Evolutionary conservation across 164 flowering plant genomes (phyloP).

Genomic region (Platanus orientalis): DNA sequence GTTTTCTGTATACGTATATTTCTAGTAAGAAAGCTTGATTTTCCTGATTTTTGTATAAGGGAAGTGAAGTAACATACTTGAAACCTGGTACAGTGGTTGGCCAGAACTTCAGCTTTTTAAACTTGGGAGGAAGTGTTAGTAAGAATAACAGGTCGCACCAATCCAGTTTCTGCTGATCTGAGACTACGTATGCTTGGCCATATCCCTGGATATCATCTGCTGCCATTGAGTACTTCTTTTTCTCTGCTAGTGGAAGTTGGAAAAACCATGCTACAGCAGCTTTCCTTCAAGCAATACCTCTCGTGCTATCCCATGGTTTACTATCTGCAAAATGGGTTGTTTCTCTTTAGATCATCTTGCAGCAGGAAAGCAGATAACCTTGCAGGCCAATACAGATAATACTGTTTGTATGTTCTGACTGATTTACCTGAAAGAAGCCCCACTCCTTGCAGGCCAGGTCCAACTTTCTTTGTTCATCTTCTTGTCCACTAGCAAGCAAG

Average conservation of each 20-base stretch:
- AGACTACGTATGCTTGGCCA: slow-evolving; percentile 20
- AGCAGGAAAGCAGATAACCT: too few relatives aligned
- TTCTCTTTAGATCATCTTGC: background rate
- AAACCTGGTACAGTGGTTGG: slow-evolving; percentile 12
- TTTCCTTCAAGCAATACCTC: slow-evolving; percentile 14
- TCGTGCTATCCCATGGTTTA: slow-evolving; percentile 19
- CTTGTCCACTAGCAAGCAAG: slow-evolving; percentile 15
- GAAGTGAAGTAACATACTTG: slow-evolving; percentile 8
- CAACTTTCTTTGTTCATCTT: slow-evolving; percentile 18
- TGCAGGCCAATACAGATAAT: too few relatives aligned
- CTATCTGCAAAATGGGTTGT: slow-evolving; percentile 16
- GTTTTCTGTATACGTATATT: background rate
- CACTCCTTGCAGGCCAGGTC: slow-evolving; percentile 26
- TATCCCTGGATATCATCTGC: slow-evolving; percentile 27
- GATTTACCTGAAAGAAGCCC: slow-evolving; percentile 32
- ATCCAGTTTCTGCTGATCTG: slow-evolving; percentile 23
- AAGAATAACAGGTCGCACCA: slow-evolving; percentile 16
- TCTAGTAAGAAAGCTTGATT: background rate
- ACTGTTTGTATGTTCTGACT: too few relatives aligned
- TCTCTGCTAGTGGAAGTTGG: slow-evolving; percentile 21
- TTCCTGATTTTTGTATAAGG: background rate
- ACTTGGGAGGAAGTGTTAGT: slow-evolving; percentile 10
- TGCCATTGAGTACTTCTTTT: slow-evolving; percentile 18
- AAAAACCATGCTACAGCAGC: slow-evolving; percentile 17
- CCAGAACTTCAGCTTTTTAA: slow-evolving; percentile 18